phyloP scores from a whole-genome alignment of 352 stramenopile genomes.

The Phytophthora pseudosyringae region DNA sequence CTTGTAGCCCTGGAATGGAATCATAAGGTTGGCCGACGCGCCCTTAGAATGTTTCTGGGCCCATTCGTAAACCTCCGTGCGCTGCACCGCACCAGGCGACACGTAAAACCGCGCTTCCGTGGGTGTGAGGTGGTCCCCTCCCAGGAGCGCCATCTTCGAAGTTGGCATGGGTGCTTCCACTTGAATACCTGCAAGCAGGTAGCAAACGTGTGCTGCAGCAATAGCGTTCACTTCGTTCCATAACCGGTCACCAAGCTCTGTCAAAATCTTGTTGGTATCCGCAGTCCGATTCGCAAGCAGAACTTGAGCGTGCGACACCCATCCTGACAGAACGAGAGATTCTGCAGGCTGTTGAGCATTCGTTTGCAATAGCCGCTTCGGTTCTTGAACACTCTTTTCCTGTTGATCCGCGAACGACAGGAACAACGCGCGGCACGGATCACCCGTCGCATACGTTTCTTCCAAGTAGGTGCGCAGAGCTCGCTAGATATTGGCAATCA shows the following conservation, averaged over 20 bases:
- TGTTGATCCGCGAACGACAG: conserved; percentile 86
- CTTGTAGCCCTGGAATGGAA: conserved; percentile 91
- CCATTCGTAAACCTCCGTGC: conserved; percentile 89
- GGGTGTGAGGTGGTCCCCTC: conserved; percentile 73
- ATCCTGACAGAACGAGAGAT: conserved; percentile 72
- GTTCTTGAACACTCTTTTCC: conserved; percentile 86
- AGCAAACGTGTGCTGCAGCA: conserved; percentile 82
- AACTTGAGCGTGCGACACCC: conserved; percentile 84
- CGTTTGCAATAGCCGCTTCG: conserved; percentile 67
- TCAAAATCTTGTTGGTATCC: conserved; percentile 86
- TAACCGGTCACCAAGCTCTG: conserved; percentile 82
- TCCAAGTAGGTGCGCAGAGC: conserved; percentile 81
- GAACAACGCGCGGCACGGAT: conserved; percentile 81
- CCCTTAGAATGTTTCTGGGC: conserved; percentile 69
- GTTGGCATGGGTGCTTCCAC: conserved; percentile 79
- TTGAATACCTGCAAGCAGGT: conserved; percentile 71
- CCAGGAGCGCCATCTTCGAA: conserved; percentile 84
- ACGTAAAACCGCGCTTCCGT: conserved; percentile 86
- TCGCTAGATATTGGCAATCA: conserved; percentile 35
- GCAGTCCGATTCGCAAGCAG: conserved; percentile 80
- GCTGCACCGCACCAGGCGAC: conserved; percentile 74
- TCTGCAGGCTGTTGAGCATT: conserved; percentile 35
- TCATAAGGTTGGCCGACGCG: conserved; percentile 57
- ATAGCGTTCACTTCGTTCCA: conserved; percentile 74
- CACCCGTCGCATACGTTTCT: conserved; percentile 75